Base-by-base conservation (phyloP, 2,329 filamentous ascomycete genomes). In the Thielaviopsis ethacetica region DNA sequence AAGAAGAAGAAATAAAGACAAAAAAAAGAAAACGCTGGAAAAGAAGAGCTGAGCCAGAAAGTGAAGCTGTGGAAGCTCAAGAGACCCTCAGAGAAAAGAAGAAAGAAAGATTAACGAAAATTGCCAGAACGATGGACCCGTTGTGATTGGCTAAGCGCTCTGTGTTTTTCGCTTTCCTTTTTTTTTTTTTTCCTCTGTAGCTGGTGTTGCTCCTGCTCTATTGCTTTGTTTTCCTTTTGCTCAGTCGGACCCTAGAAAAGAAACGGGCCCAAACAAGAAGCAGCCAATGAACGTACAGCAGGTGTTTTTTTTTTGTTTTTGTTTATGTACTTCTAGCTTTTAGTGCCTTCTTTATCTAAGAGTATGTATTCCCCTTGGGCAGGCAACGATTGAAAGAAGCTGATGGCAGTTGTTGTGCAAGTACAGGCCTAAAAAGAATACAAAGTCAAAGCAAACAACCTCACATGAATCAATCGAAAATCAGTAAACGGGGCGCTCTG, bases 61-160 rank as follows among this genome's bases (percentile, higher is more conserved):
- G 52, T 57, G 56, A 44, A 62, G 44, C 44, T 49, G 44, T 9
- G 44, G 44, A 49, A 49, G n/a, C 44, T 10, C 44, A 55, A 58
- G 34, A 53, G 53, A 21, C 38, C 12, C 15, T 44, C 13, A 44
- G 38, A 15, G 34, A 58, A 53, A 17, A 52, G 22, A 21, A 44
- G 26, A 54, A 58, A 58, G 27, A 30, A 51, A 49, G 2, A 21
- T n/a, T 49, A n/a, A 49, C 19, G 44, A 49, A 49, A 49, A 49
- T 21, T 49, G 44, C 19, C 4, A 5, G 7, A 49, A 19, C 21
- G n/a, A 49, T 49, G n/a, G 44, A 10, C 17, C 17, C n/a, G n/a
- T 5, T 21, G 38, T 44, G 38, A 44, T 44, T 21, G 17, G 44
- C 44, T 49, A 49, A 49, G 44, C 44, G n/a, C 44, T 49, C 9